Evolutionary conservation across 2,329 filamentous ascomycete species (phyloP), one percentile per base, ranked within the genome.

Genomic region (Fusarium luffae): DNA sequence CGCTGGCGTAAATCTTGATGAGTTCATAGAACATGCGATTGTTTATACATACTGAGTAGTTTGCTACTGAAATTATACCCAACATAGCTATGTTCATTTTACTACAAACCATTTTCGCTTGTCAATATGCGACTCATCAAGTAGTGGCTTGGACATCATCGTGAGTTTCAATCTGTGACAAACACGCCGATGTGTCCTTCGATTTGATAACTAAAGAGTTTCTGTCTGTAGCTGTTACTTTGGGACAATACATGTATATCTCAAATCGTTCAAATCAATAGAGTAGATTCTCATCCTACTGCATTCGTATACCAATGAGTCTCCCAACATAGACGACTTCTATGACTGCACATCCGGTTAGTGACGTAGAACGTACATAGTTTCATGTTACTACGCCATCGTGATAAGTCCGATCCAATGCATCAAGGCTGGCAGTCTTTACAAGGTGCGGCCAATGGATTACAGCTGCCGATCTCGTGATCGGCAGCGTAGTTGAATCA

Each of bases 51-150:
- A 51, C 25, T 40, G 23, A 55, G 55, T 44, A 63, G 49, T 63
- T 60, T 48, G 42, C 46, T 66, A 44, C 49, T 61, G 58, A 65
- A 57, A 74, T 68, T 75, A 75, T 75, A 75, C 73, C 72, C 73
- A 63, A 71, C 46, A 66, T 50, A 71, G 52, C 46, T 49, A 65
- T 59, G 58, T 54, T 67, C 55, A 51, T 41, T 66, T 63, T 55
- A 23, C 44, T 21, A 25, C 42, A 28, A 18, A 11, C 19, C 3
- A 5, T 11, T 37, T 37, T 37, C 16, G 10, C 9, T n/a, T 37
- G 5, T 14, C 14, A 32, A 18, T 37, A 7, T 5, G 6, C 23
- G 19, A 27, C 13, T 5, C 18, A 25, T 30, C 18, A 30, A n/a
- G 7, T 34, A 28, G 16, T 49, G 21, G 43, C 10, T 16, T 8